phyloP scores from a whole-genome alignment of 352 stramenopile species.

The Globisporangium uncinulatum region DNA sequence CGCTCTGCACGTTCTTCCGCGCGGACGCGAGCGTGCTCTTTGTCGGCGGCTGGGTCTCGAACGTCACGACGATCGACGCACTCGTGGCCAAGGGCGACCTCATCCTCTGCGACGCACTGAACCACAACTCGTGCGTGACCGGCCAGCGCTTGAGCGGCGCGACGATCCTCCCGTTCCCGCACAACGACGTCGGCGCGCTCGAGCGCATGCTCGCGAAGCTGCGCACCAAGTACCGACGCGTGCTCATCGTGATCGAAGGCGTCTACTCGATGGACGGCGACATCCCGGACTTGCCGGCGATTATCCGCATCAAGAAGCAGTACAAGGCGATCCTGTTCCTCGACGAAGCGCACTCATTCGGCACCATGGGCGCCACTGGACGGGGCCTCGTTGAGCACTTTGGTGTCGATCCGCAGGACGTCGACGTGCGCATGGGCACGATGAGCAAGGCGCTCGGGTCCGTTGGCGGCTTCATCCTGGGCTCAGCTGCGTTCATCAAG shows the following conservation, averaged over 20 bases:
- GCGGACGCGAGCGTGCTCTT: conserved; percentile 56
- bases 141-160: conserved; percentile 68
- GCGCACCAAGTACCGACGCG: conserved; percentile 66
- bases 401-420: conserved; percentile 30
- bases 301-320: conserved; percentile 59
- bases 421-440: conserved; percentile 66
- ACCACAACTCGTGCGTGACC: conserved; percentile 78
- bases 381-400: conserved; percentile 55
- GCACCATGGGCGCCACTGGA: conserved; percentile 49
- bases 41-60: conserved; percentile 70
- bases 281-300: conserved; percentile 45
- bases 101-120: conserved; percentile 74
- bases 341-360: conserved; percentile 64
- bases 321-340: conserved; percentile 62
- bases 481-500: conserved; percentile 37
- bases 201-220: conserved; percentile 70
- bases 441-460: conserved; percentile 73
- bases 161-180: conserved; percentile 72
- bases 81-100: conserved; percentile 67
- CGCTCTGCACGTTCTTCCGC: conserved; percentile 56
- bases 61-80: conserved; percentile 73
- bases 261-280: conserved; percentile 73
- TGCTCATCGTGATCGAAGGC: conserved; percentile 63
- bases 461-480: conserved; percentile 59
- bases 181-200: conserved; percentile 68